Percentiles rank a stretch among this genome's conserved stretches.
Evolutionary conservation across 768 basidiomycete genomes (phyloP).

Genomic region (Leucocoprinus leucothites): DNA sequence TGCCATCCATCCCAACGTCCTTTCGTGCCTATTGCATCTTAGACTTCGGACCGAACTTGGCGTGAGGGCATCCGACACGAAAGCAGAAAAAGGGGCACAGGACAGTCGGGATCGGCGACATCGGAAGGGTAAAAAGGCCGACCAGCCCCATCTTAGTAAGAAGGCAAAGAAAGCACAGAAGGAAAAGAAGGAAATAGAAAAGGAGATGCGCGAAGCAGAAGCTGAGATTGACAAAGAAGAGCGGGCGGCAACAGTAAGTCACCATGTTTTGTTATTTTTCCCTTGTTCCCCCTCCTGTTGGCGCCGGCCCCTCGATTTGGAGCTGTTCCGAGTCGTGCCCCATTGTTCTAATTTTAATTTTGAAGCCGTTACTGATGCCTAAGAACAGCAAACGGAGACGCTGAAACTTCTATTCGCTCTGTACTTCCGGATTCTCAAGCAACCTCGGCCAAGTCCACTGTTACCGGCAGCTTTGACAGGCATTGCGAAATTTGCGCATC

Average conservation of each 20-base stretch:
- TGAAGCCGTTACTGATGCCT: conserved; percentile 12
- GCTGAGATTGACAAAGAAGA: conserved; percentile 94
- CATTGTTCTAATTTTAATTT: conserved; percentile 4
- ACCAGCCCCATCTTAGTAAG: conserved; percentile 83
- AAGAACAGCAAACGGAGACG: conserved; percentile 89
- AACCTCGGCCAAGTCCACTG: conserved; percentile 71
- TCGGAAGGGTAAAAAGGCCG: conserved; percentile 56
- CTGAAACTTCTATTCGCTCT: conserved; percentile 95
- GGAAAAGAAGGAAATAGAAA: conserved; percentile 87
- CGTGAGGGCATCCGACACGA: conserved; percentile 72
- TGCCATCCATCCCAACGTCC: conserved; percentile 84
- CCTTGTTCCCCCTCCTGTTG: too few relatives aligned
- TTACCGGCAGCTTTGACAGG: conserved; percentile 88
- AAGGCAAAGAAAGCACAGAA: conserved; percentile 82
- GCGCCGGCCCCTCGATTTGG: background rate
- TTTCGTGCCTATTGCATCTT: conserved; percentile 80
- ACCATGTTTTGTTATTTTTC: conserved; percentile 6
- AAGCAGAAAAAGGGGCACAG: conserved; percentile 48
- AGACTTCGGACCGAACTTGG: conserved; percentile 85
- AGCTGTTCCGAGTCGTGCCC: background rate
- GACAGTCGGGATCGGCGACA: conserved; percentile 43
- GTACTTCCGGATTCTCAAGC: conserved; percentile 95
- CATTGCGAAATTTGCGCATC: conserved; percentile 89
- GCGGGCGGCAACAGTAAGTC: conserved; percentile 71
- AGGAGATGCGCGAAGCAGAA: conserved; percentile 92